These are phyloP conservation scores for Scheffersomyces segobiensis DNA, from an alignment of 1,139 yeast genomes.

Conservation along the genomic window DNA sequence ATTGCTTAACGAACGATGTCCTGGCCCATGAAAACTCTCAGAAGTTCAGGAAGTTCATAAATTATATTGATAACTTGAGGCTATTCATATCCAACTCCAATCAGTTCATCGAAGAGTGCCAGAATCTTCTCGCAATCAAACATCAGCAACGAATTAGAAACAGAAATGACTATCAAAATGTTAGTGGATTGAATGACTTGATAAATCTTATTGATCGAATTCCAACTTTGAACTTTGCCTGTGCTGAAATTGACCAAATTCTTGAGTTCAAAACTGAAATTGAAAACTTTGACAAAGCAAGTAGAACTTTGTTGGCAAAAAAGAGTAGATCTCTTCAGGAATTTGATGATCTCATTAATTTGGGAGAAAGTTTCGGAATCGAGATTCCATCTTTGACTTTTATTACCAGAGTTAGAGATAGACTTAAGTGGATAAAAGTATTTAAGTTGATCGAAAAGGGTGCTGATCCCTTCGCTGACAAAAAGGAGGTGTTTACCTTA, in stretches of 20 bases:
- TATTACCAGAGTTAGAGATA: conserved; percentile 48
- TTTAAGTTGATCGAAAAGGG: conserved; percentile 38
- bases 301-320: conserved; percentile 35
- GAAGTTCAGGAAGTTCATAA: conserved; percentile 16
- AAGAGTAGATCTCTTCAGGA: conserved; percentile 32
- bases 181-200: conserved; percentile 22
- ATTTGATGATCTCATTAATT: conserved; percentile 45
- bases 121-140: conserved; percentile 47
- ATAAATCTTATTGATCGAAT: conserved; percentile 45
- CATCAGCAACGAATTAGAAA: conserved; percentile 52
- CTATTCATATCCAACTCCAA: conserved; percentile 47
- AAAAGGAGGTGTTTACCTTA: conserved; percentile 38
- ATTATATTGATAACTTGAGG: conserved; percentile 36
- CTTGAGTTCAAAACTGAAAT: conserved; percentile 56
- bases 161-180: conserved; percentile 15
- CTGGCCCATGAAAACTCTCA: conserved; percentile 12
- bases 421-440: conserved; percentile 50
- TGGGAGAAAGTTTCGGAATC: conserved; percentile 63
- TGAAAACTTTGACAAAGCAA: conserved; percentile 52
- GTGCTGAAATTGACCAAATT: conserved; percentile 63
- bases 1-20: conserved; percentile 7
- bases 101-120: conserved; percentile 59
- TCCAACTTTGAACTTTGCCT: conserved; percentile 49
- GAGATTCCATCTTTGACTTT: conserved; percentile 51
- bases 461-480: conserved; percentile 42